Evolutionary conservation across 257 asterid species (phyloP).

Genomic region (Gentiana straminea): DNA sequence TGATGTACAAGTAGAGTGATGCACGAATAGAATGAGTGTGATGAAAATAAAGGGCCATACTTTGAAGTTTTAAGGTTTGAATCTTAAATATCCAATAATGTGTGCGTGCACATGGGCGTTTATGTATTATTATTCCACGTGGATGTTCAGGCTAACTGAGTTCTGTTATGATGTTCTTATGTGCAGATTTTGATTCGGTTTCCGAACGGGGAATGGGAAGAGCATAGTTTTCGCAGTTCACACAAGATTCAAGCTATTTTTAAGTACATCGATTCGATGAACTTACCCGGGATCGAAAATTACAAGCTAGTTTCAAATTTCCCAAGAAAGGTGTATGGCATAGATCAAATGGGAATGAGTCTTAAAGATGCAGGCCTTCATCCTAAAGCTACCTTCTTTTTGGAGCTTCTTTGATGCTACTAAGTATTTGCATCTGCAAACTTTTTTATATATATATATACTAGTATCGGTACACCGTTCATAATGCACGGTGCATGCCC

Average conservation of each 20-base stretch:
- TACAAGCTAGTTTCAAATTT: slow-evolving; percentile 68
- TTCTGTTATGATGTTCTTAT: too few species aligned
- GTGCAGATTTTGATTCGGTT: slow-evolving; percentile 63
- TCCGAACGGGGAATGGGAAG: slow-evolving; percentile 84
- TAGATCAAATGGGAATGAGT: slow-evolving; percentile 46
- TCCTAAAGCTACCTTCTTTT: slow-evolving; percentile 77
- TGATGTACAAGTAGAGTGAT: too few species aligned
- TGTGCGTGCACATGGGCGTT: too few species aligned
- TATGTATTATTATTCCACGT: too few species aligned
- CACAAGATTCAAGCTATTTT: slow-evolving; percentile 56
- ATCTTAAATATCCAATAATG: too few species aligned
- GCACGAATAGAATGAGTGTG: too few species aligned
- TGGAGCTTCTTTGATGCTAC: slow-evolving; percentile 45
- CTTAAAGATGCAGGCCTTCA: slow-evolving; percentile 64
- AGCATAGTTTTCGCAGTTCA: slow-evolving; percentile 44
- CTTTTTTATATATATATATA: too few species aligned
- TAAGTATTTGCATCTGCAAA: too few species aligned
- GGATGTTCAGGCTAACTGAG: too few species aligned
- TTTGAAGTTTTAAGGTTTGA: not conserved
- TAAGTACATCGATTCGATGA: slow-evolving; percentile 43
- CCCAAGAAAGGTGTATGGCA: slow-evolving; percentile 64
- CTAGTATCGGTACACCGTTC: too few species aligned
- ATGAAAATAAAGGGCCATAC: too few species aligned
- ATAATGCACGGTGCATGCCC: too few species aligned
- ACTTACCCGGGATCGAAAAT: slow-evolving; percentile 38